Evolutionary conservation across 192 early-diverging fungal genomes (phyloP), one percentile per base, ranked within the genome.

Genomic region (Funneliformis geosporum): DNA sequence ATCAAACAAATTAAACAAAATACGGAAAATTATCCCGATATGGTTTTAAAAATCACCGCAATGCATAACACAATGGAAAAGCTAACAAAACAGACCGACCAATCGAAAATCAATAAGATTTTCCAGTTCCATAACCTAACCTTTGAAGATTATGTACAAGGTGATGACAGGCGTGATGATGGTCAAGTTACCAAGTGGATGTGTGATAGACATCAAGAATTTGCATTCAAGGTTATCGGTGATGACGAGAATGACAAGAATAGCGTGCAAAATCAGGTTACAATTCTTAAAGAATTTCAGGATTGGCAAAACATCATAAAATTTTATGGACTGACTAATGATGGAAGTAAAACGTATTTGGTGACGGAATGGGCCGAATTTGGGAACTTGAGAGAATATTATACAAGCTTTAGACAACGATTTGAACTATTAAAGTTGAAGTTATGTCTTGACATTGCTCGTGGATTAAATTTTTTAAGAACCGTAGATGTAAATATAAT

Each of bases 281-380:
- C 77, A 33, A 55, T 78, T 25, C 68, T 78, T 7, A 33, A 33
- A 50, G 55, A 50, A 69, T 47, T 78, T 59, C 40, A 47, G 2
- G 66, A 69, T 18, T 14, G 16, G 5, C n/a, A 21, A 59, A 55
- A 69, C 42, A 78, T 78, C 8, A 27, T 60, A 55, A 67, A 16
- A 69, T 42, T 78, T 40, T 55, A 60, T 69, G 77, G 77, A 21
- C 44, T 69, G 38, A 60, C 77, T 16, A 11, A 14, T 50, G 14
- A 69, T 0, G 65, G 68, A 1, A 50, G 23, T n/a, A 12, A 16
- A 16, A 5, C 1, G 10, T 65, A 60, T 12, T 60, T 68, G 77
- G 77, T 78, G 23, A 11, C 68, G 9, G 77, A 78, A 68, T 78
- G 77, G 77, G 66, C 66, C 8, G 77, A 78, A 69, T 39, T 10